phyloP scores from a whole-genome alignment of 768 basidiomycete genomes.

The Scleroderma bovista region DNA sequence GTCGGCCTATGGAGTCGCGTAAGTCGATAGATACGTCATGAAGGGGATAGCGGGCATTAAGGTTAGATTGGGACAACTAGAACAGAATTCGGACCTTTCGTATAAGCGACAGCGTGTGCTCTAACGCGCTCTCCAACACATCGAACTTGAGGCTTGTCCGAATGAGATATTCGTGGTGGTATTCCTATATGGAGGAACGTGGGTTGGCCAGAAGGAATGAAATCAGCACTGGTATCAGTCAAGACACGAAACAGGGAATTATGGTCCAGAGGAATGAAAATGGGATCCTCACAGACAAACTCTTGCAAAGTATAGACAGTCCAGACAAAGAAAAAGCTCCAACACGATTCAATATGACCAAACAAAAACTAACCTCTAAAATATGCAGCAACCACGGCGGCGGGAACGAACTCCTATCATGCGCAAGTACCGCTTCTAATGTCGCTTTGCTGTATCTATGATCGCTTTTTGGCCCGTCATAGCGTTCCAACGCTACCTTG shows the following conservation, averaged over 20 bases:
- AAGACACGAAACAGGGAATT: neutral
- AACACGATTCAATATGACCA: neutral
- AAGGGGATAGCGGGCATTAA: constrained; percentile 6
- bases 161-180: constrained; percentile 83
- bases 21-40: neutral
- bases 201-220: constrained; percentile 1
- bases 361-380: constrained; percentile 50
- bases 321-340: neutral
- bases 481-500: constrained; percentile 67
- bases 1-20: constrained; percentile 40
- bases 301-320: neutral
- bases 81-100: constrained; percentile 50
- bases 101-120: constrained; percentile 65
- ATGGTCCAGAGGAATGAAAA: neutral
- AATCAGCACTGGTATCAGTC: neutral
- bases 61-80: constrained; percentile 6
- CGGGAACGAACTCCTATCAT: constrained; percentile 53
- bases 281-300: neutral
- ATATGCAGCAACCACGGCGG: constrained; percentile 82
- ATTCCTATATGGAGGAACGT: constrained; percentile 35
- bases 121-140: constrained; percentile 69
- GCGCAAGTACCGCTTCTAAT: constrained; percentile 69
- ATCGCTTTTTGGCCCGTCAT: constrained; percentile 69
- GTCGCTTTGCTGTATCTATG: constrained; percentile 72
- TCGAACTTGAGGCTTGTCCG: constrained; percentile 75